phyloP scores from a whole-genome alignment of 805 yeast species.

The Yarrowia sp. region DNA sequence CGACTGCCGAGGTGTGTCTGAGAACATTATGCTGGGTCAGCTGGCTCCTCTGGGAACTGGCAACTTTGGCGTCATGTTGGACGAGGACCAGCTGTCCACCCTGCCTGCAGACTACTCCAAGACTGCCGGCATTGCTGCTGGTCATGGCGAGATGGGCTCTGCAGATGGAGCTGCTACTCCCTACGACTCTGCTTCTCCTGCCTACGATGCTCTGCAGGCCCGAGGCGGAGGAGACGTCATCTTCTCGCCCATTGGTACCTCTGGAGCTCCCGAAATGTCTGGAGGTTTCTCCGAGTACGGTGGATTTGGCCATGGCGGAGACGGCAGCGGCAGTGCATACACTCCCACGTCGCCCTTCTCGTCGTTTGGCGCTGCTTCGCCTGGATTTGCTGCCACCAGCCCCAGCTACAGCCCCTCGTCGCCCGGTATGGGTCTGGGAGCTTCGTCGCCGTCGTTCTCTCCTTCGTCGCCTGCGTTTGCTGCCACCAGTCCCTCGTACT shows the following conservation, averaged over 20 bases:
- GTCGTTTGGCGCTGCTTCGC: conserved; percentile 66
- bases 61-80: conserved; percentile 92
- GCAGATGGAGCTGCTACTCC: conserved; percentile 89
- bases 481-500: conserved; percentile 73
- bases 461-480: conserved; percentile 75
- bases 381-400: conserved; percentile 58
- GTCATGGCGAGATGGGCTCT: conserved; percentile 57
- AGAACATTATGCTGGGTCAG: conserved; percentile 96
- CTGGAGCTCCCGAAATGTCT: conserved; percentile 79
- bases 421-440: conserved; percentile 60
- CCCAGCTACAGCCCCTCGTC: conserved; percentile 76
- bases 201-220: conserved; percentile 47
- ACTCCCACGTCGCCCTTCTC: conserved; percentile 79
- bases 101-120: conserved; percentile 60
- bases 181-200: conserved; percentile 71
- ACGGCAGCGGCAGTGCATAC: conserved; percentile 60
- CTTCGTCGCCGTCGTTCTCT: conserved; percentile 72
- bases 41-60: conserved; percentile 99
- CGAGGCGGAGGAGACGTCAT: conserved; percentile 65
- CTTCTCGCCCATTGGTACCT: conserved; percentile 90
- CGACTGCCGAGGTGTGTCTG: conserved; percentile 98
- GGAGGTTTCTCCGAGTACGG: conserved; percentile 92
- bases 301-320: conserved; percentile 60
- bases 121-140: conserved; percentile 42
- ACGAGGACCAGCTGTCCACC: conserved; percentile 79